phyloP scores from a whole-genome alignment of 1,284 basidiomycete species.

The Ustilago lituana region DNA sequence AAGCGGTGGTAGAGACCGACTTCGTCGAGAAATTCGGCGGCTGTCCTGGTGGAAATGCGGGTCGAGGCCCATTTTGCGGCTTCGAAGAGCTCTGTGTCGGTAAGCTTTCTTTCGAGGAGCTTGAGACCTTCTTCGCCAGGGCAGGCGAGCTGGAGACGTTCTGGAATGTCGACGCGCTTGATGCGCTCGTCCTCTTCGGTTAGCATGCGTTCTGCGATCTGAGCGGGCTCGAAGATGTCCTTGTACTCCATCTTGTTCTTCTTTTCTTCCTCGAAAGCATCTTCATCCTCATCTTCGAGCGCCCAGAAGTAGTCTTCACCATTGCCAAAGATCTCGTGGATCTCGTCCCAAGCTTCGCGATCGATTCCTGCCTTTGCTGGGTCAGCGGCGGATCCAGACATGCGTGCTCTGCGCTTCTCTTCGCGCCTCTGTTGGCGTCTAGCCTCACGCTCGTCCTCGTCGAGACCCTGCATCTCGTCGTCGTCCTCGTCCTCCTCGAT shows the following conservation, averaged over 20 bases:
- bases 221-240: slow-evolving; percentile 97
- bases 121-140: slow-evolving; percentile 70
- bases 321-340: slow-evolving; percentile 95
- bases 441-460: slow-evolving; percentile 74
- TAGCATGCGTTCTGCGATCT: slow-evolving; percentile 88
- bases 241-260: slow-evolving; percentile 76
- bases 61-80: slow-evolving; percentile 90
- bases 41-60: slow-evolving; percentile 75
- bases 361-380: slow-evolving; percentile 52
- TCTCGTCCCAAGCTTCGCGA: slow-evolving; percentile 90
- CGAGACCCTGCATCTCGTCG: slow-evolving; percentile 61
- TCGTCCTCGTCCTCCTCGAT: slow-evolving; percentile 80
- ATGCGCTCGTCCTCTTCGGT: slow-evolving; percentile 90
- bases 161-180: slow-evolving; percentile 91
- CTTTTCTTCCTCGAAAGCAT: slow-evolving; percentile 48
- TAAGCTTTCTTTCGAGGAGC: slow-evolving; percentile 74
- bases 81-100: slow-evolving; percentile 78
- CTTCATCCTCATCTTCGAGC: slow-evolving; percentile 72
- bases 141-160: slow-evolving; percentile 92
- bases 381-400: slow-evolving; percentile 75
- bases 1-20: slow-evolving; percentile 74
- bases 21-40: slow-evolving; percentile 73
- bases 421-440: slow-evolving; percentile 75
- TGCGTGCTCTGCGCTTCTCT: slow-evolving; percentile 66
- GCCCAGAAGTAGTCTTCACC: slow-evolving; percentile 98